Base-by-base conservation (phyloP, 2,329 filamentous ascomycete genomes). In the Tolypocladium tropicale region DNA sequence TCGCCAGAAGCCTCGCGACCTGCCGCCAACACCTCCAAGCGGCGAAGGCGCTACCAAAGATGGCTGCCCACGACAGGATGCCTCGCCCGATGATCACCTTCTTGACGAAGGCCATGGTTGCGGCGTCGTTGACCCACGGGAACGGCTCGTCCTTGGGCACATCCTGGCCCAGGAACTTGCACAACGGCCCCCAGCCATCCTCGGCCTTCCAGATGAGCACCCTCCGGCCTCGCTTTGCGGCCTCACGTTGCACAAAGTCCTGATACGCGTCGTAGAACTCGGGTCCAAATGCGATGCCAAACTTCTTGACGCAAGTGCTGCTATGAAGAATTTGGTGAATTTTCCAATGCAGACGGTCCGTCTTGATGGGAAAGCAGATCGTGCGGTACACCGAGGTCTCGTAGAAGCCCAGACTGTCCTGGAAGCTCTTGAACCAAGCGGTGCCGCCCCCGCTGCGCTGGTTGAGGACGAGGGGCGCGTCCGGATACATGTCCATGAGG, bases 171-270 rank as follows among this genome's bases (percentile, higher is more conserved):
- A 76, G 53, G 53, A 76, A 75, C 55, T 67, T 58, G 59, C 75
- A 78, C 28, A 79, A 62, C 11, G 72, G 71, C 37, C 65, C 68
- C 75, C 76, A 78, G 1, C 73, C 74, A 37, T 76, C 69, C 53
- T 68, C 62, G 0, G 66, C 62, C 53, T 65, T 62, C 53, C 64
- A 68, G 18, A 62, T 56, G 1, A 68, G 55, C 0, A 68, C 56
- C 46, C 61, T 55, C 0, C 66, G 65, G 4, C 65, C 65, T 2
- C 68, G 59, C 55, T 64, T 67, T 57, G 57, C 63, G 3, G 69
- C 69, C 32, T 70, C 66, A 2, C 57, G 55, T 16, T 64, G 59
- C 0, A 71, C 64, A 18, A 60, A 61, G 10, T 57, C 58, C 60
- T 65, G 53, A 58, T 65, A 55, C n/a, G n/a, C 46, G 30, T 62